Conservation (phyloP, 2,329 filamentous ascomycete species). For the Shiraia sp. region DNA sequence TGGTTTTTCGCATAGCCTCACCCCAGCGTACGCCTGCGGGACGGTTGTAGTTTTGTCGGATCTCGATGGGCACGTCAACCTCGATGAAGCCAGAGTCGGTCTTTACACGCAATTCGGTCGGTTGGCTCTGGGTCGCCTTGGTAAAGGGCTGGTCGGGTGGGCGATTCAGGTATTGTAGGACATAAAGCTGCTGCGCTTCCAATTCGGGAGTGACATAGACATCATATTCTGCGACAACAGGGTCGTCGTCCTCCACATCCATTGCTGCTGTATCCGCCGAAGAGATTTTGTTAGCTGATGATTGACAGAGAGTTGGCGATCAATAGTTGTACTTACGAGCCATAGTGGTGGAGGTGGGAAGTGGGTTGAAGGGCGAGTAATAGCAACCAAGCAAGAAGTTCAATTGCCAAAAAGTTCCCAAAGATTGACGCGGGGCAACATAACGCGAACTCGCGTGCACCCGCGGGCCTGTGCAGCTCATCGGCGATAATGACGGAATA, state of each 20-base stretch:
- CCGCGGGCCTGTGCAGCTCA: slow-evolving; percentile 19
- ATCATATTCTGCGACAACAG: slow-evolving; percentile 66
- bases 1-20: slow-evolving; percentile 65
- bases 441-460: slow-evolving; percentile 21
- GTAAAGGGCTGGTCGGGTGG: slow-evolving; percentile 66
- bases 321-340: slow-evolving; percentile 27
- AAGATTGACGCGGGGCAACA: slow-evolving; percentile 23
- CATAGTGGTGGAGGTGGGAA: slow-evolving; percentile 20
- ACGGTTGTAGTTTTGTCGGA: slow-evolving; percentile 78
- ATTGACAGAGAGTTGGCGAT: not conserved
- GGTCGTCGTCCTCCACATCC: slow-evolving; percentile 50
- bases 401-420: too few species aligned
- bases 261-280: slow-evolving; percentile 16
- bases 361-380: slow-evolving; percentile 9
- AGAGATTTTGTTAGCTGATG: slow-evolving; percentile 4
- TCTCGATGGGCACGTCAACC: slow-evolving; percentile 79
- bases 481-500: slow-evolving; percentile 40
- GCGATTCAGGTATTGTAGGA: slow-evolving; percentile 89
- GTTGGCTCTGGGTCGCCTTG: slow-evolving; percentile 55
- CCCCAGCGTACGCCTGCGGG: slow-evolving; percentile 84
- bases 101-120: slow-evolving; percentile 81
- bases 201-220: slow-evolving; percentile 84
- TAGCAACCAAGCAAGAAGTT: slow-evolving; percentile 14
- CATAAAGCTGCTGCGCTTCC: slow-evolving; percentile 56
- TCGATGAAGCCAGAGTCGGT: slow-evolving; percentile 81